Evolutionary conservation across 768 basidiomycete genomes (phyloP).

Genomic region (Termitomyces sp.): DNA sequence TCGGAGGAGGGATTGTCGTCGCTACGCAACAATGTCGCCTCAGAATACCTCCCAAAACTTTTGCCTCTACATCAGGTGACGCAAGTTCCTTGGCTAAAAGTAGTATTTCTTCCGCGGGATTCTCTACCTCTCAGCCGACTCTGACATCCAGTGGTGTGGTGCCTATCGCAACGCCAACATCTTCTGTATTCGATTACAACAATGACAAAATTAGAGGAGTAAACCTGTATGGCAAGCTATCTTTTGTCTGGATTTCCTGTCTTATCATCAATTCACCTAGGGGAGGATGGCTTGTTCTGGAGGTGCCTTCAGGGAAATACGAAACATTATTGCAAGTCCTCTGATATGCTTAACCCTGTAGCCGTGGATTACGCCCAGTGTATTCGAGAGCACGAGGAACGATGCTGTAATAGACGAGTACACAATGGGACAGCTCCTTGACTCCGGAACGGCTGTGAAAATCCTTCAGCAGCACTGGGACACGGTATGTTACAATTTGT

Average conservation of each 20-base stretch:
- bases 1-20: constrained; percentile 2
- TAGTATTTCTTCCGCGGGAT: constrained; percentile 1
- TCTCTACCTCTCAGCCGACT: background rate
- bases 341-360: constrained; percentile 16
- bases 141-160: background rate
- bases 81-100: background rate
- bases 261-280: constrained; percentile 20
- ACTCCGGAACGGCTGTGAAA: constrained; percentile 32
- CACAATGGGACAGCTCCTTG: constrained; percentile 51
- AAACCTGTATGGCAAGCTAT: constrained; percentile 40
- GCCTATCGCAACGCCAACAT: constrained; percentile 15
- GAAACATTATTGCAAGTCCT: no score
- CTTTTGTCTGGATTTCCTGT: background rate
- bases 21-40: constrained; percentile 27
- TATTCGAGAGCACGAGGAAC: constrained; percentile 60
- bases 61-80: background rate
- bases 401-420: constrained; percentile 53
- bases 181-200: constrained; percentile 37
- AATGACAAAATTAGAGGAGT: constrained; percentile 48
- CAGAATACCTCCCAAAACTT: background rate
- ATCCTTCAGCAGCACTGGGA: constrained; percentile 52
- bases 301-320: constrained; percentile 26
- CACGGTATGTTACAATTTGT: constrained; percentile 29
- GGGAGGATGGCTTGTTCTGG: constrained; percentile 61
- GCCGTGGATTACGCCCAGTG: constrained; percentile 78